These are phyloP conservation scores for Hanseniaspora meyeri DNA, from an alignment of 805 yeast species.

Conservation along the genomic window DNA sequence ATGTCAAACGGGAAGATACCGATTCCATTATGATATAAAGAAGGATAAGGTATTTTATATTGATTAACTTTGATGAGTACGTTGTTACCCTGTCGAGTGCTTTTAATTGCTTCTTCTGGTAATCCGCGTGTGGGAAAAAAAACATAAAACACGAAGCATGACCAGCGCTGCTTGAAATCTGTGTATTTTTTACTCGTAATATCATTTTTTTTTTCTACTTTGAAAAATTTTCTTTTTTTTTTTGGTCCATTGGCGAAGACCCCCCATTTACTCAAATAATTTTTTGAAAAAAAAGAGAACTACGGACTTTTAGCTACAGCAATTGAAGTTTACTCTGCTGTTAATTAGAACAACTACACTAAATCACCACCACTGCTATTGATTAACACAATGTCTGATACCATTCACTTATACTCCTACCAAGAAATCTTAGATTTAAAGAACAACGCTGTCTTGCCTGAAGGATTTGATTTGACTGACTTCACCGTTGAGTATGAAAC, in stretches of 20 bases:
- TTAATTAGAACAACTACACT: too few relatives aligned
- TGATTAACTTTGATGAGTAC: background rate
- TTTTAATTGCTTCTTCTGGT: background rate
- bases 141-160: too few relatives aligned
- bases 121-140: too few relatives aligned
- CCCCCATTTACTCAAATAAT: too few relatives aligned
- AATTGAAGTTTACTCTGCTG: too few relatives aligned
- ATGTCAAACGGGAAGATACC: background rate
- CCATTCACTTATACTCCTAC: constrained; percentile 40
- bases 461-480: constrained; percentile 49
- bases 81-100: background rate
- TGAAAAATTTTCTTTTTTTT: too few relatives aligned
- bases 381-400: constrained; percentile 21
- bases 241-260: too few relatives aligned
- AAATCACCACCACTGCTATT: background rate
- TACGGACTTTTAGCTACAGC: too few relatives aligned
- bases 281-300: too few relatives aligned
- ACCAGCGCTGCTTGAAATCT: too few relatives aligned
- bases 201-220: too few relatives aligned
- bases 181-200: too few relatives aligned
- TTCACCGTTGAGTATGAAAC: constrained; percentile 38
- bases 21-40: background rate
- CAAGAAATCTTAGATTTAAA: constrained; percentile 53
- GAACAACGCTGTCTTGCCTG: constrained; percentile 46
- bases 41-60: background rate